Evolutionary conservation across 2,329 filamentous ascomycete genomes (phyloP), one percentile per base, ranked within the genome.

Genomic region (Fragosphaeria purpurea): DNA sequence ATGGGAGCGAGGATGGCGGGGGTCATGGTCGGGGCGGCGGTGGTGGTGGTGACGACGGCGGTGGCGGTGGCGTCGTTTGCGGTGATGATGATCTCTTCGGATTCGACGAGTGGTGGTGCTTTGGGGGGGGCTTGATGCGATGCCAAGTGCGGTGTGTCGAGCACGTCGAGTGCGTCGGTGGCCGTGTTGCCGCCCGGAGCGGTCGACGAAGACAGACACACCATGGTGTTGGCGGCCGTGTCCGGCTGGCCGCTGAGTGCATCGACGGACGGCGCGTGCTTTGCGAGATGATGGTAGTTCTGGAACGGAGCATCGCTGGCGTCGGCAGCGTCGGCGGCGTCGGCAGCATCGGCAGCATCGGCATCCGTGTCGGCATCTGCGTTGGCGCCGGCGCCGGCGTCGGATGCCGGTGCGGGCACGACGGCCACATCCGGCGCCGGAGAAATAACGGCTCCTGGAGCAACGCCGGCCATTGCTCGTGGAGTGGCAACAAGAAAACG

Each of bases 1-100:
- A 22, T 22, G 22, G 22, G 22, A 22, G 22, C 22, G 22, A 22
- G 35, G 7, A 55, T 34, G 7, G 53, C 53, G 0, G 53, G 44
- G 11, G 53, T 53, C 53, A 53, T 55, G 38, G 46, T 53, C 10
- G 50, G 53, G 4, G 50, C 41, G n/a, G 39, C 30, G 10, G 32
- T 44, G 22, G 46, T 47, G 11, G 50, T 47, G 34, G 41, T 43
- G 37, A 44, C 22, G 37, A 44, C 10, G 32, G 43, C 39, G 8
- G 48, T 5, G 32, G 43, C 39, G 8, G 48, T 5, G 12, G 44
- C 22, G 2, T 41, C 33, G 37, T 10, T 38, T 37, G 50, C 37
- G 4, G 37, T 31, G 40, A 52, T 47, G 45, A 46, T 38, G 31
- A 46, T 37, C n/a, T 52, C 53, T 37, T 50, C 46, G 7, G 39